phyloP scores from a whole-genome alignment of 192 early-diverging fungal species.

The Phlyctochytrium planicorne region DNA sequence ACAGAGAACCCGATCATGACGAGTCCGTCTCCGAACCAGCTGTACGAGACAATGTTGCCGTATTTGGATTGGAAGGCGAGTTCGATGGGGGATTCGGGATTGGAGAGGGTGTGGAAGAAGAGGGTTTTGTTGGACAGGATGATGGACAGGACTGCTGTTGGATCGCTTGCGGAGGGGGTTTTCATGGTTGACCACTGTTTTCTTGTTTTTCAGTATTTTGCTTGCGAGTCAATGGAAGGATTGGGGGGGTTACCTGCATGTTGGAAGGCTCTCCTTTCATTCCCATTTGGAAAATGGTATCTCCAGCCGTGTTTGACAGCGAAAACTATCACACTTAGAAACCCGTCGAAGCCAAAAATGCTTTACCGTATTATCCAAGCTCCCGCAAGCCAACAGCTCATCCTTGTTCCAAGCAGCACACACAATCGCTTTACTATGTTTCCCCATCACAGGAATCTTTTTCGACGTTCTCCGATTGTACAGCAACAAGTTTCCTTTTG shows the following conservation, averaged over 20 bases:
- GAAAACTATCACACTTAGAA: conserved; percentile 33
- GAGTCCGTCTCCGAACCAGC: conserved; percentile 50
- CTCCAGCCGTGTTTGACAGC: conserved; percentile 48
- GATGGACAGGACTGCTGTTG: conserved; percentile 36
- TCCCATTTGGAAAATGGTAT: conserved; percentile 45
- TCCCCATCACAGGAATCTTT: conserved; percentile 52
- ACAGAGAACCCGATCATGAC: conserved; percentile 47
- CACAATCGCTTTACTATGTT: conserved; percentile 50
- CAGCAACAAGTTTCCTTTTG: conserved; percentile 51
- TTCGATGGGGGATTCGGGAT: conserved; percentile 45
- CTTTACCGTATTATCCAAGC: conserved; percentile 47
- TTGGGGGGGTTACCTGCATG: conserved; percentile 32
- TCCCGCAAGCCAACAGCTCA: conserved; percentile 45
- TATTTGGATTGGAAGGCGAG: conserved; percentile 52
- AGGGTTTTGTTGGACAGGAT: conserved; percentile 41
- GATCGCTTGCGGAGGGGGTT: conserved; percentile 10
- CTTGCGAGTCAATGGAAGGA: not conserved
- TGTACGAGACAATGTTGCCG: conserved; percentile 43
- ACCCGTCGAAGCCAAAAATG: conserved; percentile 2
- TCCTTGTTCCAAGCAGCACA: conserved; percentile 42
- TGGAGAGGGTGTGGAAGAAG: conserved; percentile 41
- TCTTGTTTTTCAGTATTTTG: not conserved
- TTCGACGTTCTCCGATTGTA: conserved; percentile 36
- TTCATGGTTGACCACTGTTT: conserved; percentile 30
- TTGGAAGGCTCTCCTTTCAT: conserved; percentile 47